phyloP scores from a whole-genome alignment of 1,284 basidiomycete species.

The Singerocomus inundabilis region DNA sequence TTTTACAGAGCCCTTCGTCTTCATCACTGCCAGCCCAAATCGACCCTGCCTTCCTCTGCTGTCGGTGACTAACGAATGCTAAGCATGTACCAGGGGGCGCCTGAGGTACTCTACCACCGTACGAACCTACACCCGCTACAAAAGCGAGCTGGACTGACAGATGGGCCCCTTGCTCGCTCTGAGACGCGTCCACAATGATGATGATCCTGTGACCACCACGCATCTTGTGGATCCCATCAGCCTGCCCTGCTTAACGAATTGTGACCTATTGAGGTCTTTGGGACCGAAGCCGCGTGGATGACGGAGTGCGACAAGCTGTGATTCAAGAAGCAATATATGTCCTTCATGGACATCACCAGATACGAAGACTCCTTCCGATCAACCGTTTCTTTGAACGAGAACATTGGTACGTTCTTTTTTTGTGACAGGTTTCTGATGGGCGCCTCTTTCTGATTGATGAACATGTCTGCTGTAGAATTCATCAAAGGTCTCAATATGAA shows the following conservation, averaged over 20 bases:
- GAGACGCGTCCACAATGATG: background rate
- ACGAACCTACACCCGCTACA: too few species aligned
- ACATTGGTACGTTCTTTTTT: background rate
- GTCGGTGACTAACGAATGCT: background rate
- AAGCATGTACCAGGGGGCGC: background rate
- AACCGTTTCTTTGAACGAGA: background rate
- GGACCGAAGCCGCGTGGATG: conserved; percentile 19
- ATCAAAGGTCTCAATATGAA: conserved; percentile 5
- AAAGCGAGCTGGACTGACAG: too few species aligned
- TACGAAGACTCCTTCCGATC: background rate
- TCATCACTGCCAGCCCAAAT: too few species aligned
- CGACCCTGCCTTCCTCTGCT: background rate
- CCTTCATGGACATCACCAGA: conserved; percentile 22
- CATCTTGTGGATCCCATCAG: conserved; percentile 17
- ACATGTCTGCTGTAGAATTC: conserved; percentile 13
- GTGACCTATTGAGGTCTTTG: conserved; percentile 19
- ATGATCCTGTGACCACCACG: conserved; percentile 16
- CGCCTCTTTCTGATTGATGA: too few species aligned
- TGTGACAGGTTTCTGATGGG: background rate
- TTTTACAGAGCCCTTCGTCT: too few species aligned
- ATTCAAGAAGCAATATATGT: conserved; percentile 11
- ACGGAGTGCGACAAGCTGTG: conserved; percentile 24
- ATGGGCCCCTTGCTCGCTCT: too few species aligned
- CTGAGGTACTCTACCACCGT: too few species aligned
- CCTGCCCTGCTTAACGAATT: conserved; percentile 17